Evolutionary conservation across 164 flowering plant species (phyloP), one percentile per base, ranked within the genome.

Genomic region (Berberis vulgaris): DNA sequence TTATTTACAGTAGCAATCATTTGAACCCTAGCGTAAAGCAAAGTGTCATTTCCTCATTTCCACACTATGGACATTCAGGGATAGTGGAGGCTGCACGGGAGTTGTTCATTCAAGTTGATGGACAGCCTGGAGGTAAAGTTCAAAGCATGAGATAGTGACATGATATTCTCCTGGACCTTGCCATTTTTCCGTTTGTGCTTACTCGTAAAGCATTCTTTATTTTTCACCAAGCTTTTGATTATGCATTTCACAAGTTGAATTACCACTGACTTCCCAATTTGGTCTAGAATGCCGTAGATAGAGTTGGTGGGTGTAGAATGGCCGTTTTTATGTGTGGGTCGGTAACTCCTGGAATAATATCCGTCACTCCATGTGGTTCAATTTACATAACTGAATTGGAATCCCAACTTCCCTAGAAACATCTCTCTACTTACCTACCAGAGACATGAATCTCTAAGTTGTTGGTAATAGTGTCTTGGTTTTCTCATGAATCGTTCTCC

Each of bases 41-140:
- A 63, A 64, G 58, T 45, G 70, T 85, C 26, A 49, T 71, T 4
- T 80, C 86, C 45, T 78, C 89, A 62, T 80, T 78, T 68, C 89
- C 91, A 43, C 97, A 86, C 68, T 81, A 86, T 78, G 95, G 85
- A 38, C 97, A 91, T 62, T 85, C 87, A 2, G 97, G 97, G 41
- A 81, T 91, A 57, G 83, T 88, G 60, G 91, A 81, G 76, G 80
- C 95, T 80, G 91, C 95, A 65, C 62, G 93, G 61, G 89, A 91
- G 67, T 84, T 91, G 43, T 86, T 59, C 68, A 67, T 61, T 73
- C 91, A 91, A 74, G 60, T 91, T 66, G 95, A 91, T 70, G 91
- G 86, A 65, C 65, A 71, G 60, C 57, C 77, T 57, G 73, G 12
- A 62, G 61, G 72, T 66, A 49, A 64, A 55, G 82, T 80, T 83